Evolutionary conservation across 306 rosid genomes (phyloP).

Genomic region (Neltuma alba): DNA sequence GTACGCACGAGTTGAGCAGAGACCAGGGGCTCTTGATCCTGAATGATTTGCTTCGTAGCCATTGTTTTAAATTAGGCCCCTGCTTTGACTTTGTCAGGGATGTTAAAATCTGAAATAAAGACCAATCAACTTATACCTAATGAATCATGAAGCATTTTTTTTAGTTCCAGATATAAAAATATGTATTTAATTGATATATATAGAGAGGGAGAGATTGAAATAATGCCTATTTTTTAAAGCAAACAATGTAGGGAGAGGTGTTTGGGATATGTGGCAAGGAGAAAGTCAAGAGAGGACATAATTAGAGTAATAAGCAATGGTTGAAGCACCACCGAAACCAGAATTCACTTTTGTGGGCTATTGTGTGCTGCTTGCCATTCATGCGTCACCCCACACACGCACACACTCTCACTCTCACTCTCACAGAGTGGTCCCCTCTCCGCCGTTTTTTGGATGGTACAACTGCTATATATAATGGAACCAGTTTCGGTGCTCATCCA

Average conservation of each 20-base stretch:
- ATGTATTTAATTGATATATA: neutral
- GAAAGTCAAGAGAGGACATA: conserved; percentile 48
- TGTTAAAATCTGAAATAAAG: neutral
- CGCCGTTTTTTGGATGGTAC: neutral
- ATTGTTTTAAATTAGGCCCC: neutral
- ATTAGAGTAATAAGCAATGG: conserved; percentile 42
- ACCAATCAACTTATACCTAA: neutral
- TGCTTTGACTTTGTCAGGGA: neutral
- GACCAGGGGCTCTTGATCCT: neutral
- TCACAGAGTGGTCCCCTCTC: neutral
- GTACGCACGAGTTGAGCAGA: neutral
- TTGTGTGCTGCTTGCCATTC: conserved; percentile 33
- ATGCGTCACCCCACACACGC: conserved; percentile 7
- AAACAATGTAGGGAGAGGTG: neutral
- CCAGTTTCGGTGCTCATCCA: no score
- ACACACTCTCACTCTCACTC: neutral
- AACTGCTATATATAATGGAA: no score
- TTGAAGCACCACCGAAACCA: conserved; percentile 42
- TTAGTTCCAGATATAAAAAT: neutral
- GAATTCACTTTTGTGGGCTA: conserved; percentile 32
- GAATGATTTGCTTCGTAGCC: neutral
- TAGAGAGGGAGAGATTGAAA: neutral
- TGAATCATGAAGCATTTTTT: neutral
- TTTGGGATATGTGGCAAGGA: neutral
- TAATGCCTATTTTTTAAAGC: neutral